phyloP scores from a whole-genome alignment of 1,284 basidiomycete species.

The Moesziomyces sp. region DNA sequence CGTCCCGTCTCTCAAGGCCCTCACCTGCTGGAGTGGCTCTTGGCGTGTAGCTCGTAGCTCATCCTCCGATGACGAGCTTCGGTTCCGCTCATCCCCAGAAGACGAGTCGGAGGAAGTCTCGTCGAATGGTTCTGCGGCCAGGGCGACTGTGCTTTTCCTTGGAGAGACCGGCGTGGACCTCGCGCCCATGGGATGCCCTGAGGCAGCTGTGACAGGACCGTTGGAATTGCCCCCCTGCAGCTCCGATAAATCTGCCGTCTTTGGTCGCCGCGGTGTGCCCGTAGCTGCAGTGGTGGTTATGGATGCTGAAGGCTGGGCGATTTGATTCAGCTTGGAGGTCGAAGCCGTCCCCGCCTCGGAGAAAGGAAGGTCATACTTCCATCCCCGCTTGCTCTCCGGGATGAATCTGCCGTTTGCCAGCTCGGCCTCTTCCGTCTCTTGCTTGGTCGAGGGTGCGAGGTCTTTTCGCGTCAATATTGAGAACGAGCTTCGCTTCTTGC shows the following conservation, averaged over 20 bases:
- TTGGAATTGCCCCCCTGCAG: background rate
- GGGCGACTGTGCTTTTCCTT: background rate
- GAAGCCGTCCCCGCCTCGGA: conserved; percentile 3
- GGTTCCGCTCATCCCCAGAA: background rate
- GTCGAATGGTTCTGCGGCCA: background rate
- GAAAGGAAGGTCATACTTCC: conserved; percentile 26
- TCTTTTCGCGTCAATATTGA: conserved; percentile 19
- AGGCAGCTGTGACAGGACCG: background rate
- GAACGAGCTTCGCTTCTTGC: conserved; percentile 37
- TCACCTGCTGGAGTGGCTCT: background rate
- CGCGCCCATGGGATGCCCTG: background rate
- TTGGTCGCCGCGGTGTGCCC: background rate
- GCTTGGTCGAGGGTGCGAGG: background rate
- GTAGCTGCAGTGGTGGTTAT: background rate
- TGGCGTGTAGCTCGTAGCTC: background rate
- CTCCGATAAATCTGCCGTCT: background rate
- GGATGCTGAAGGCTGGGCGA: background rate
- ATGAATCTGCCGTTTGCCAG: conserved; percentile 30
- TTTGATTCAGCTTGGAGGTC: background rate
- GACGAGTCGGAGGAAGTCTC: conserved; percentile 15
- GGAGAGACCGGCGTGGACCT: conserved; percentile 10
- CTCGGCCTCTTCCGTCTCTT: conserved; percentile 5
- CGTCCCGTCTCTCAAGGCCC: too few relatives aligned
- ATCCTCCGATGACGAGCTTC: conserved; percentile 14
- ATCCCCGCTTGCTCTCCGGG: conserved; percentile 38